phyloP scores from a whole-genome alignment of 768 basidiomycete species.

The Hydnomerulius pinastri region DNA sequence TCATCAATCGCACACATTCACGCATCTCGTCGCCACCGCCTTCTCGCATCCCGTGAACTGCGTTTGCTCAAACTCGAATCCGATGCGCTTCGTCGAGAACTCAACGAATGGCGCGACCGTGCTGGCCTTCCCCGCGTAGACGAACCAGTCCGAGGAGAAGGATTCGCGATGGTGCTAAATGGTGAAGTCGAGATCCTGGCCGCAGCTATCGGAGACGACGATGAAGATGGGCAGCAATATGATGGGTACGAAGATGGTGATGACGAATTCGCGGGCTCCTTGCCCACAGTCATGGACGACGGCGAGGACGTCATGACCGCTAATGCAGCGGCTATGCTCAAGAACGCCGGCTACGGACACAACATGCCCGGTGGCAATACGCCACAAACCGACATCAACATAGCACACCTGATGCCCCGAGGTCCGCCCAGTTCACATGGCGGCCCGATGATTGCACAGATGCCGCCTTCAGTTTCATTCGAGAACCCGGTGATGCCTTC shows the following conservation, averaged over 20 bases:
- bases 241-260: constrained; percentile 44
- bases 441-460: constrained; percentile 49
- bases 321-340: constrained; percentile 34
- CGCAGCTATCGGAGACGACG: constrained; percentile 54
- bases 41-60: constrained; percentile 80
- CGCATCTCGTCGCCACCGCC: constrained; percentile 77
- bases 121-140: constrained; percentile 70
- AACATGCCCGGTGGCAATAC: constrained; percentile 31
- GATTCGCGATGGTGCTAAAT: constrained; percentile 66
- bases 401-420: constrained; percentile 26
- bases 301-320: constrained; percentile 31
- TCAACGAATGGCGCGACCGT: constrained; percentile 91
- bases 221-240: constrained; percentile 46
- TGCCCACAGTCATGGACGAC: constrained; percentile 29
- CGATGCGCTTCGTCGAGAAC: constrained; percentile 84
- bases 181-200: constrained; percentile 71
- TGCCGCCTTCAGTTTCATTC: constrained; percentile 43
- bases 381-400: constrained; percentile 28
- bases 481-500: constrained; percentile 55
- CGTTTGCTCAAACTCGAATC: constrained; percentile 78
- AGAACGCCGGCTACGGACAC: constrained; percentile 35
- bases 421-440: constrained; percentile 26
- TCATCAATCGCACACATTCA: constrained; percentile 90
- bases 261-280: constrained; percentile 36
- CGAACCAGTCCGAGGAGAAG: constrained; percentile 72